Evolutionary conservation across 2,329 filamentous ascomycete genomes (phyloP), one percentile per base, ranked within the genome.

Genomic region (Periconia digitata): DNA sequence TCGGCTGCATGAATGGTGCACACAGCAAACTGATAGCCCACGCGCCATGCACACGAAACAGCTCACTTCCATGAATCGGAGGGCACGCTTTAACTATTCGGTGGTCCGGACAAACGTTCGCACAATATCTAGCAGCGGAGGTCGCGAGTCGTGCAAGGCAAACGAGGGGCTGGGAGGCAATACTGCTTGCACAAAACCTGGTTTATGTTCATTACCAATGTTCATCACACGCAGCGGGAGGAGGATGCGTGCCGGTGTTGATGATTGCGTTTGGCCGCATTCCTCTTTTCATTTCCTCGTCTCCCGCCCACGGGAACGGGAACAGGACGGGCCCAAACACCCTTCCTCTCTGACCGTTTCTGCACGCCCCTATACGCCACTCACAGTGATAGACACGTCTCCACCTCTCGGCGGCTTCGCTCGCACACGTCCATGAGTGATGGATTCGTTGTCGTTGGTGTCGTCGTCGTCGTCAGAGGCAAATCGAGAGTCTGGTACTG

Each of bases 31-130:
- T 61, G 57, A 49, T 43, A 41, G 50, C 50, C 27, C 47, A 51
- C 43, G 54, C 54, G 47, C 45, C 51, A 56, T 67, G 66, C 62
- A 67, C 60, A 63, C 58, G 34, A 43, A 32, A 47, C 40, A 32
- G 44, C 40, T 43, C 42, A 23, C 29, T 43, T 29, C 20, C 16
- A 45, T 39, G 24, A 37, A 48, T 48, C 42, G 34, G 27, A 32
- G 12, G 12, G 27, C n/a, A 15, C 27, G n/a, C 8, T 32, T 32
- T 32, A 10, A 32, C 27, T 32, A 32, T 15, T 4, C 24, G 13
- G 24, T 27, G 24, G 24, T 27, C 24, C 27, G 27, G 27, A 32
- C 27, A 10, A 32, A 32, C 27, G 27, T 32, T 32, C 27, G 3
- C 27, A 6, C 27, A 32, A 27, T 27, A 13, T 27, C 27, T 32